Evolutionary conservation across 192 early-diverging fungal genomes (phyloP).

Genomic region (Kickxella alabastrina): DNA sequence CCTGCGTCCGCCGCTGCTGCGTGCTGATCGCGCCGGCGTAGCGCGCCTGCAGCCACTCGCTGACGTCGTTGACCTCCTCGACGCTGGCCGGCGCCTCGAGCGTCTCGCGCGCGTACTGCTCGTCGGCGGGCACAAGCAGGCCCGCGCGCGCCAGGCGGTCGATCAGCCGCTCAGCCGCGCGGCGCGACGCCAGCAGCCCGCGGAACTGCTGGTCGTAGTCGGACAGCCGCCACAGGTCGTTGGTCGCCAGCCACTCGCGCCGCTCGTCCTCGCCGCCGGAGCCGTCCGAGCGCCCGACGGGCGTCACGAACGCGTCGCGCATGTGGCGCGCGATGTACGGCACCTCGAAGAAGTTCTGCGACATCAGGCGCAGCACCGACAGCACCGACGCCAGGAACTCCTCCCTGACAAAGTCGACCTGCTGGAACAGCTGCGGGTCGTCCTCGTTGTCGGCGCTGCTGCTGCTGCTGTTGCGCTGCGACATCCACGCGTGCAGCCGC

Average conservation of each 20-base stretch:
- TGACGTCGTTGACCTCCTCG: conserved; percentile 62
- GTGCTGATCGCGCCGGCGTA: conserved; percentile 42
- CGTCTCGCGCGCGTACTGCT: conserved; percentile 21
- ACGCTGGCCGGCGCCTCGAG: conserved; percentile 31
- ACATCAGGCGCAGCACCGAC: conserved; percentile 67
- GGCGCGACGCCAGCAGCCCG: conserved; percentile 62
- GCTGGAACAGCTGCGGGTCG: conserved; percentile 22
- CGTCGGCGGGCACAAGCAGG: conserved; percentile 10
- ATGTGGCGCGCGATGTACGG: conserved; percentile 86
- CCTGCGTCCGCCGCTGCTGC: conserved; percentile 6
- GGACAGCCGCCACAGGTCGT: conserved; percentile 85
- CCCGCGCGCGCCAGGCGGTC: conserved; percentile 46
- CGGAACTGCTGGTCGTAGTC: conserved; percentile 79
- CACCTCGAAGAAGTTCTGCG: conserved; percentile 80
- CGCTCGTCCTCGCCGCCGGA: conserved; percentile 12
- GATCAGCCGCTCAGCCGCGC: conserved; percentile 51
- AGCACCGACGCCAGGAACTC: conserved; percentile 49
- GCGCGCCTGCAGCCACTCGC: conserved; percentile 61
- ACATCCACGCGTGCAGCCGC: conserved; percentile 35
- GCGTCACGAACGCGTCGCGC: conserved; percentile 76
- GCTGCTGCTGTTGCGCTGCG: conserved; percentile 5
- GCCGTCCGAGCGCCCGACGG: conserved; percentile 5
- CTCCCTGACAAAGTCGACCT: conserved; percentile 47
- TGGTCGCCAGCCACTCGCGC: conserved; percentile 58
- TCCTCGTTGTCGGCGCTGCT: conserved; percentile 3